Conservation (phyloP, 2,329 filamentous ascomycete genomes). For the Beauveria caledonica region DNA sequence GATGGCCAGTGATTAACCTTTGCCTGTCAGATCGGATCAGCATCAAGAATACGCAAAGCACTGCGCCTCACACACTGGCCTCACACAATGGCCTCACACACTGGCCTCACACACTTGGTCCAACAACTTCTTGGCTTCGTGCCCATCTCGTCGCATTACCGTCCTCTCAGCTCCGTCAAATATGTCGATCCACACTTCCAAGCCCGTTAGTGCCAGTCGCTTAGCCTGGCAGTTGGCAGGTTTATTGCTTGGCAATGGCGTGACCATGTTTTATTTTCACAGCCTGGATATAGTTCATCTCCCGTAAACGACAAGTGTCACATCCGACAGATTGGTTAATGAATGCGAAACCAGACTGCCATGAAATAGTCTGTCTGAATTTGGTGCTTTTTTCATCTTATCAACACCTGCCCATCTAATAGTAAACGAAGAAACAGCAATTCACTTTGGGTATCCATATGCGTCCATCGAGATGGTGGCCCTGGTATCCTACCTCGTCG, state of each 20-base stretch:
- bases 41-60: neutral
- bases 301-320: neutral
- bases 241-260: slow-evolving; percentile 3
- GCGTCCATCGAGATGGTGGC: slow-evolving; percentile 1
- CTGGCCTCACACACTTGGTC: neutral
- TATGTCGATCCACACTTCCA: neutral
- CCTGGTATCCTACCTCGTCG: neutral
- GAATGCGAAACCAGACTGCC: neutral
- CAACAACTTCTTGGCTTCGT: neutral
- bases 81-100: no score
- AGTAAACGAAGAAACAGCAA: neutral
- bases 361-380: neutral
- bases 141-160: no score
- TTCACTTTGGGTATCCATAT: slow-evolving; percentile 10
- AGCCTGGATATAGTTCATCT: neutral
- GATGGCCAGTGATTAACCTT: neutral
- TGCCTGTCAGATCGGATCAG: neutral
- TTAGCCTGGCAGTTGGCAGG: neutral
- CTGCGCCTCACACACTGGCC: neutral
- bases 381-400: neutral
- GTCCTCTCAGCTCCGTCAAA: neutral
- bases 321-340: neutral
- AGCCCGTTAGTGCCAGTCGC: neutral
- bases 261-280: neutral
- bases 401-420: slow-evolving; percentile 4